Percentiles rank a stretch among this genome's conserved stretches.
phyloP scores from a whole-genome alignment of 148 eudicot species.

The Fagopyrum esculentum region DNA sequence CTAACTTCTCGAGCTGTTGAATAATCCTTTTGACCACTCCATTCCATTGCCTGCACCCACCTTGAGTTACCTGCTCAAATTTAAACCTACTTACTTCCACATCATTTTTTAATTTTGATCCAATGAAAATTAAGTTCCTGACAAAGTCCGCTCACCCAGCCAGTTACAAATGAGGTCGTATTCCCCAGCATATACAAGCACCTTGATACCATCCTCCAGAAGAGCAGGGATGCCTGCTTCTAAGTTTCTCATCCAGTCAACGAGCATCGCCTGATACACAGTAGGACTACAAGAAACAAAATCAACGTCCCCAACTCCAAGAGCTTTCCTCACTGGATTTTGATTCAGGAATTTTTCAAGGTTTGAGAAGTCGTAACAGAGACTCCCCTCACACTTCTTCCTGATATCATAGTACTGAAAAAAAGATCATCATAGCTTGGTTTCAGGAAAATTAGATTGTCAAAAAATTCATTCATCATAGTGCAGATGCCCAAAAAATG shows the following conservation, averaged over 20 bases:
- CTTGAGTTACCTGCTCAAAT: constrained; percentile 67
- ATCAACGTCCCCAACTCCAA: constrained; percentile 76
- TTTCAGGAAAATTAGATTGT: not conserved
- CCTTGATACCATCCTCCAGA: constrained; percentile 71
- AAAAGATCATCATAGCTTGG: not conserved
- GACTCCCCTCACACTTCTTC: constrained; percentile 81
- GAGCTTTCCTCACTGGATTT: constrained; percentile 53
- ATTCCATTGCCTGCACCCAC: constrained; percentile 91
- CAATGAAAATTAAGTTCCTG: not conserved
- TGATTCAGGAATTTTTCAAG: constrained; percentile 61
- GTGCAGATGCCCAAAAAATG: not conserved
- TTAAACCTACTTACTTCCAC: not conserved
- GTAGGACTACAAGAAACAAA: constrained; percentile 84
- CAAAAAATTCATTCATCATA: not conserved
- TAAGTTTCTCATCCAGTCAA: constrained; percentile 93
- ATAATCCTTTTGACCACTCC: constrained; percentile 77
- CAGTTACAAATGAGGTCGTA: constrained; percentile 95
- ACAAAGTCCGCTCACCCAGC: constrained; percentile 52
- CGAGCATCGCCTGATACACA: constrained; percentile 77
- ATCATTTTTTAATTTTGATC: not conserved
- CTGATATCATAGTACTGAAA: constrained; percentile 85
- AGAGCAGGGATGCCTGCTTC: constrained; percentile 87
- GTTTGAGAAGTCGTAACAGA: constrained; percentile 88
- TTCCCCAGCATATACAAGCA: constrained; percentile 93
- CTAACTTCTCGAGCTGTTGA: constrained; percentile 47